Conservation (phyloP, 345 rosid species). For the Psidium friedrichsthalianum region DNA sequence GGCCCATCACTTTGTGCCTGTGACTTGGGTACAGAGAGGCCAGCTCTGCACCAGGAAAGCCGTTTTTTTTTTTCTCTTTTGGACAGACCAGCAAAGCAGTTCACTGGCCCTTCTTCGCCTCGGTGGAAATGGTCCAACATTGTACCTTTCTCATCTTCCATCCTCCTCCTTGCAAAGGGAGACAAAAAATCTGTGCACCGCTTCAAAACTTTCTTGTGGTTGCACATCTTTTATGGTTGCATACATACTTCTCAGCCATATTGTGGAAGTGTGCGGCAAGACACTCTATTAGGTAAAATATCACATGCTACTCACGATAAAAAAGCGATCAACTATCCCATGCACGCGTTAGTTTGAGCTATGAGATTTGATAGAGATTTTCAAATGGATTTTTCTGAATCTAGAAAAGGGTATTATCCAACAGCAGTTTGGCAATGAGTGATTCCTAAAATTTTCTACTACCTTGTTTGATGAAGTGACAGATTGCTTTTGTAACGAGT, state of each 20-base stretch:
- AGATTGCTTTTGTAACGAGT: neutral
- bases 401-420: neutral
- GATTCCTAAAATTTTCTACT: neutral
- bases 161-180: neutral
- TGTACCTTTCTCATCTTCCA: neutral
- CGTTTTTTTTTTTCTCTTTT: too few species aligned
- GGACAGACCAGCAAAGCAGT: too few species aligned
- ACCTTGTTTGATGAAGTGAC: neutral
- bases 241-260: neutral
- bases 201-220: neutral
- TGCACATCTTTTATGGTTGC: neutral
- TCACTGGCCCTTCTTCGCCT: neutral
- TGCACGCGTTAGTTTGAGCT: neutral
- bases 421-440: neutral
- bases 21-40: neutral
- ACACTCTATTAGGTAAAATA: neutral
- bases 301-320: neutral
- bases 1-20: neutral
- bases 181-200: neutral
- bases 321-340: neutral
- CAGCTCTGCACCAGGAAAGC: neutral
- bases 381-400: neutral
- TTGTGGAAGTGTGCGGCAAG: neutral
- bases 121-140: neutral
- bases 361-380: neutral